Evolutionary conservation across 2,329 filamentous ascomycete species (phyloP).

Genomic region (Calonectria leucothoes): DNA sequence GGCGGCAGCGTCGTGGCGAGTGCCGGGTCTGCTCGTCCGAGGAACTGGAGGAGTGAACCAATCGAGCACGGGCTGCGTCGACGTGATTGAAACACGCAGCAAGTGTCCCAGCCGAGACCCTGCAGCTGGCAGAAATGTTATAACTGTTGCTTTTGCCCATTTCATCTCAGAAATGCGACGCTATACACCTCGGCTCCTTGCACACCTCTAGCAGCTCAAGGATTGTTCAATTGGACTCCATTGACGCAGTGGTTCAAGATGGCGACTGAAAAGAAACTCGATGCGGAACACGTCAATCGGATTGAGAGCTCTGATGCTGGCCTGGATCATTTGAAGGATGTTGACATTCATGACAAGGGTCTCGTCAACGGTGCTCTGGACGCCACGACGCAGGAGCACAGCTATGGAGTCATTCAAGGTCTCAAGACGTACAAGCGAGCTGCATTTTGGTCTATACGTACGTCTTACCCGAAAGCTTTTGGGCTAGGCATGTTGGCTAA

Average conservation of each 20-base stretch:
- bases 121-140: conserved; percentile 3
- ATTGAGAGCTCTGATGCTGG: conserved; percentile 46
- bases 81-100: not conserved
- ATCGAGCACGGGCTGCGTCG: not conserved
- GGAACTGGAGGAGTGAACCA: not conserved
- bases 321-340: conserved; percentile 47
- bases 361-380: conserved; percentile 52
- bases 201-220: not conserved
- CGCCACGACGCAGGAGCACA: conserved; percentile 52
- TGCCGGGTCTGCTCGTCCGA: conserved; percentile 9
- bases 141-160: conserved; percentile 10
- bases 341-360: conserved; percentile 49
- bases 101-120: not conserved
- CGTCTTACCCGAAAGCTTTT: conserved; percentile 25
- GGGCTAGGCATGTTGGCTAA: not conserved
- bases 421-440: conserved; percentile 55
- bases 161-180: not conserved
- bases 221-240: not conserved
- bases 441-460: conserved; percentile 54
- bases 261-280: conserved; percentile 35
- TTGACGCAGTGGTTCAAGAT: conserved; percentile 25
- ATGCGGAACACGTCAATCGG: conserved; percentile 34
- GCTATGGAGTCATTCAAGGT: conserved; percentile 47
- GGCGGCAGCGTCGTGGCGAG: conserved; percentile 7
- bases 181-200: not conserved